phyloP scores from a whole-genome alignment of 1,139 yeast genomes.

The Lodderomyces oxycetoniae region DNA sequence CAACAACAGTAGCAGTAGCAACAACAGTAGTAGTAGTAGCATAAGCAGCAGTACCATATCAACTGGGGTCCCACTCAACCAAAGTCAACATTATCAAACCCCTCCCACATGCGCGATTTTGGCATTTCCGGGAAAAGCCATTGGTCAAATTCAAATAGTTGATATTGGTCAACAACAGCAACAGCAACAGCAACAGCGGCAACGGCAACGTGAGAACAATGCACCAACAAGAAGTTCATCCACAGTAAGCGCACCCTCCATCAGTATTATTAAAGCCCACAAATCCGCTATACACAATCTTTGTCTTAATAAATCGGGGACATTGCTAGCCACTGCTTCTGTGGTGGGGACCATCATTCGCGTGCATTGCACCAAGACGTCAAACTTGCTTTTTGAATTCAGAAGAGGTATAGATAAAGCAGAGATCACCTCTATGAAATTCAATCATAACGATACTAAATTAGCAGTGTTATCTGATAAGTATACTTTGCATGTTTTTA shows the following conservation, averaged over 20 bases:
- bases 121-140: conserved; percentile 67
- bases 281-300: conserved; percentile 64
- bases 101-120: conserved; percentile 27
- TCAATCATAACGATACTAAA: conserved; percentile 69
- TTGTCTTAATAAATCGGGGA: conserved; percentile 66
- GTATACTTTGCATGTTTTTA: conserved; percentile 80
- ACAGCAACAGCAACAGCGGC: neutral
- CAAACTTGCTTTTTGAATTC: conserved; percentile 74
- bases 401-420: conserved; percentile 88
- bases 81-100: conserved; percentile 1
- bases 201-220: neutral
- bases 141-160: conserved; percentile 77
- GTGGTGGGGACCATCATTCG: conserved; percentile 83
- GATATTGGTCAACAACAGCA: conserved; percentile 42
- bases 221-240: neutral
- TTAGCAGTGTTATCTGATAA: conserved; percentile 87
- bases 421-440: conserved; percentile 72
- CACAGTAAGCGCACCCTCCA: conserved; percentile 22
- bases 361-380: conserved; percentile 68
- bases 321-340: conserved; percentile 82
- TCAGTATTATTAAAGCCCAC: conserved; percentile 81
- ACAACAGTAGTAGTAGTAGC: neutral
- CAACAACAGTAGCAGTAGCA: conserved; percentile 1
- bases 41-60: neutral
- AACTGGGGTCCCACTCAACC: no score